Evolutionary conservation across 2,329 filamentous ascomycete genomes (phyloP).

Genomic region (Xenoacremonium recifei): DNA sequence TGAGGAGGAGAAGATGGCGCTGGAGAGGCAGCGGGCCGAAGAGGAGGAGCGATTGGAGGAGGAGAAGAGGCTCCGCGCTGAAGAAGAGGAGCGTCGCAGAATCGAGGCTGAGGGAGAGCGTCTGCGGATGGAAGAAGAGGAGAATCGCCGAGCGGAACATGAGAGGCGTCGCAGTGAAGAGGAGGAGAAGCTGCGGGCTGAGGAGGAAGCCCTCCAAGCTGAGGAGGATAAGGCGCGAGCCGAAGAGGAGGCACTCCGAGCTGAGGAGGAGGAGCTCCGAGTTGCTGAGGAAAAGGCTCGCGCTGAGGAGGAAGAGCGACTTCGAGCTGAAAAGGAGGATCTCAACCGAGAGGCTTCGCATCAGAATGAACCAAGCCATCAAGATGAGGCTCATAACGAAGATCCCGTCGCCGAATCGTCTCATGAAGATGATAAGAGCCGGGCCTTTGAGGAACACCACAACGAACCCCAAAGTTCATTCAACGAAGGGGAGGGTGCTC

Average conservation of each 20-base stretch:
- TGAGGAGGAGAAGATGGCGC: conserved; percentile 10
- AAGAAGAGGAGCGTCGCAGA: conserved; percentile 7
- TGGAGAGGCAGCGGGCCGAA: conserved; percentile 29
- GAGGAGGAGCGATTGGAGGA: conserved; percentile 15
- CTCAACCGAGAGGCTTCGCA: not conserved
- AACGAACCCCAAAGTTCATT: conserved; percentile 17
- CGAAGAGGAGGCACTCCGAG: not conserved
- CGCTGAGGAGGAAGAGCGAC: conserved; percentile 1
- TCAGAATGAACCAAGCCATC: not conserved
- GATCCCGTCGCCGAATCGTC: too few relatives aligned
- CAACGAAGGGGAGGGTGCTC: conserved; percentile 7
- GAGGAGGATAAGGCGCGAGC: not conserved
- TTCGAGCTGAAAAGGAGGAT: too few relatives aligned
- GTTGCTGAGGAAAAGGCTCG: not conserved
- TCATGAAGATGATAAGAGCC: conserved; percentile 1
- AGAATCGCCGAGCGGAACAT: conserved; percentile 4
- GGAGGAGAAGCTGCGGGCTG: not conserved
- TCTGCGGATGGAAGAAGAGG: conserved; percentile 1
- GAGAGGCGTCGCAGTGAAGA: not conserved
- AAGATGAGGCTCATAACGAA: conserved; percentile 2
- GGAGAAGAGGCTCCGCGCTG: conserved; percentile 10
- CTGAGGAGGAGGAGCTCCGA: conserved; percentile 1
- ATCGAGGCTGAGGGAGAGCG: not conserved
- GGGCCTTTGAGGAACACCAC: conserved; percentile 3
- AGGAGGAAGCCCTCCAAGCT: conserved; percentile 1